Evolutionary conservation across 2,329 filamentous ascomycete species (phyloP), one percentile per base, ranked within the genome.

Genomic region (Macrophomina pseudophaseolina): DNA sequence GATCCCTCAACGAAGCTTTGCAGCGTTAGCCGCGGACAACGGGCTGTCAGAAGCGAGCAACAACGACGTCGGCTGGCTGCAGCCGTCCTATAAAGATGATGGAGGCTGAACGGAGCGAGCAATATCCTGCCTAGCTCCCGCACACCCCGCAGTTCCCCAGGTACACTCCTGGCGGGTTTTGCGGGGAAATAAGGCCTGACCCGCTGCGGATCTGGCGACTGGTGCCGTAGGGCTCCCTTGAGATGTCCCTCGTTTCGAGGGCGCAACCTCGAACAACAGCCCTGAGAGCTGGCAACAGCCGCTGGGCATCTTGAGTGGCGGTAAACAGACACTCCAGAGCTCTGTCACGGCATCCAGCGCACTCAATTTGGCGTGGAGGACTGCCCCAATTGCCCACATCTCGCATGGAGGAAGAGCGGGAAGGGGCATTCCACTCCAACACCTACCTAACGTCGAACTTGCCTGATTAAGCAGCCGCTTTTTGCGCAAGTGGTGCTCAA

Each of bases 111-210:
- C 52, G 33, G 53, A 30, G 18, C 11, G 16, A 42, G 53, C 18
- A 42, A 8, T 16, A 56, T 56, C 53, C 28, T n/a, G 35, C 28
- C 56, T 35, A 23, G 40, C 28, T 60, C 42, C 40, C 16, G 56
- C 56, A 5, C 7, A 46, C 30, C 56, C 56, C 56, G 40, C 56
- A 60, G 40, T 60, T 60, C 56, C 56, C 56, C 56, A 44, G 56
- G 38, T 35, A 35, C 42, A 42, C 11, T 8, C 44, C 16, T 28
- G 35, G 35, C 44, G 16, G 35, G 5, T 12, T 23, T 48, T 60
- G 56, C 30, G 56, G 56, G 56, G 56, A 32, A 59, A 40, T 16
- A 28, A 35, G 18, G 54, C 53, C 28, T 42, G 35, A 56, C 42
- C 53, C n/a, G 35, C 18, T 14, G 11, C 14, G 40, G 30, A 46